Base-by-base conservation (phyloP, 1,284 basidiomycete genomes). In the Ceratobasidium sp. region DNA sequence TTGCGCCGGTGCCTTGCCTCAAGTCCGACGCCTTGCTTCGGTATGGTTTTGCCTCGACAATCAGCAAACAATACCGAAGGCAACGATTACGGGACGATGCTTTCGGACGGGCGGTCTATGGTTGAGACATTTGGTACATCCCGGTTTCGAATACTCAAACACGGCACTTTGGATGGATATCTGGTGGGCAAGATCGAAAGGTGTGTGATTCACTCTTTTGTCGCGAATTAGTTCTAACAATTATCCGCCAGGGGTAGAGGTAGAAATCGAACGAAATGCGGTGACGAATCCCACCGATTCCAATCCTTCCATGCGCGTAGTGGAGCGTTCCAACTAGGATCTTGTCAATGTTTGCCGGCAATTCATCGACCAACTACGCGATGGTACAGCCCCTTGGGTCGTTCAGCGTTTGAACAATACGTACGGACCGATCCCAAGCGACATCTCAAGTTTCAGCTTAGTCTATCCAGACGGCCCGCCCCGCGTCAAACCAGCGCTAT, bases 381-480 rank as follows among this genome's bases (percentile, higher is more conserved):
- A 90, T 2, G 95, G 95, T 23, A 93, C 93, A 0, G 94, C 96
- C 0, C 96, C 96, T 48, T 97, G 96, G 94, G 91, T 98, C 50
- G 90, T 95, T 3, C 94, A 96, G 82, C 90, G 95, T 62, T 88
- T 98, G 66, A 92, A 94, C 83, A 90, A 89, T 81, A 91, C 91
- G 0, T 93, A 92, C 82, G 94, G 94, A 4, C 86, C 89, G 1
- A 92, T 93, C 88, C 93, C 86, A 9, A 81, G 81, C 85, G 79
- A 87, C 83, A 89, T 92, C 0, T 88, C 88, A 54, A 87, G 89
- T 57, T 96, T 97, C 83, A 91, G 91, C 50, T 98, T 94, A 38
- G 59, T 46, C n/a, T 13, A 13, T 46, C 44, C 44, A 46, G 44
- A 5, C 44, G 13, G 44, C 13, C 13, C 7, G 5, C 44, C 44